phyloP scores from a whole-genome alignment of 352 stramenopile genomes.

The Paralagenidium karlingii region DNA sequence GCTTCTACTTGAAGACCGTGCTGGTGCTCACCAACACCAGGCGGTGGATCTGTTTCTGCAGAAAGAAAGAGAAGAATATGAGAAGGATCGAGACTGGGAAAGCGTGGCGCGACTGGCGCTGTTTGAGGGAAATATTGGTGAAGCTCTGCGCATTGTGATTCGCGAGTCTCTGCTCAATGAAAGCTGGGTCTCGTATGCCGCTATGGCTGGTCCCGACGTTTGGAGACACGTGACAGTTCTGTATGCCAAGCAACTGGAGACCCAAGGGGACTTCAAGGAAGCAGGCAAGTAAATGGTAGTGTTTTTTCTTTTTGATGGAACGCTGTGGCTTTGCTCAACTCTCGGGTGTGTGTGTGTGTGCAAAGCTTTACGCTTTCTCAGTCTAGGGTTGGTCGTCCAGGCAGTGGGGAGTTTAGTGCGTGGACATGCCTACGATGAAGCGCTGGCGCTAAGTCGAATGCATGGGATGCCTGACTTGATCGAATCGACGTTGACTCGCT shows the following conservation, averaged over 20 bases:
- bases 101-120: conserved; percentile 27
- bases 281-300: conserved; percentile 17
- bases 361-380: conserved; percentile 41
- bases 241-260: conserved; percentile 42
- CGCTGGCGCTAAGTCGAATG: conserved; percentile 32
- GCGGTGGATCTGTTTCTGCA: too few species aligned
- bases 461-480: too few species aligned
- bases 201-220: conserved; percentile 56
- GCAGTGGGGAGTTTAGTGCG: conserved; percentile 26
- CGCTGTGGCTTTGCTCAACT: background rate
- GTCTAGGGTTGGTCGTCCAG: conserved; percentile 36
- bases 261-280: conserved; percentile 22
- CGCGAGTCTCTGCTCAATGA: conserved; percentile 24
- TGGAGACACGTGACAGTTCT: conserved; percentile 54
- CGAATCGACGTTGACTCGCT: too few species aligned
- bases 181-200: conserved; percentile 51
- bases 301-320: background rate
- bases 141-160: conserved; percentile 42
- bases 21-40: too few species aligned
- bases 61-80: too few species aligned
- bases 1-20: too few species aligned
- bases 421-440: conserved; percentile 32
- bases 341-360: background rate
- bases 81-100: conserved; percentile 44
- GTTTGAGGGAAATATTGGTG: conserved; percentile 31